These are phyloP conservation scores for Penicillium argentinense DNA, from an alignment of 495 filamentous ascomycete species.

Conservation along the genomic window DNA sequence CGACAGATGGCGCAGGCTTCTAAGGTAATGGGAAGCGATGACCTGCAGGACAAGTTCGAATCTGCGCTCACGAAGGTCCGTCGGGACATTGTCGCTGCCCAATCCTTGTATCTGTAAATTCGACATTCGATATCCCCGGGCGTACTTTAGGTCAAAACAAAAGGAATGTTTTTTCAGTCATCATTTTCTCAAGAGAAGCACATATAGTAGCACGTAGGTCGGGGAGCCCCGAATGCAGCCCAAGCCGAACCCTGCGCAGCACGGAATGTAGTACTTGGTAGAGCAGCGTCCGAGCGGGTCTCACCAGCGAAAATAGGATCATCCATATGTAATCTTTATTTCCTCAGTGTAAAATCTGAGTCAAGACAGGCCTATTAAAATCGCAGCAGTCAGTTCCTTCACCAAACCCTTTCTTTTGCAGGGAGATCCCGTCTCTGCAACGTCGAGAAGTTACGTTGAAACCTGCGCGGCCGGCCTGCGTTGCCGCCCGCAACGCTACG, in stretches of 20 bases:
- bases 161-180: background rate
- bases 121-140: conserved; percentile 12
- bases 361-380: no score
- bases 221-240: no score
- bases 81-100: conserved; percentile 90
- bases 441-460: conserved; percentile 23
- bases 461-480: conserved; percentile 33
- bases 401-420: background rate
- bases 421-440: conserved; percentile 28
- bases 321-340: no score
- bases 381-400: conserved; percentile 1
- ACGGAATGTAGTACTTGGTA: no score
- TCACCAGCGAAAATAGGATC: no score
- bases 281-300: no score
- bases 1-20: conserved; percentile 95
- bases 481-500: conserved; percentile 46
- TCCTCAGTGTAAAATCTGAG: no score
- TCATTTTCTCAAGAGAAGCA: background rate
- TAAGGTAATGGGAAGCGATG: conserved; percentile 97
- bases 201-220: background rate
- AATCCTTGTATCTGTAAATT: conserved; percentile 79
- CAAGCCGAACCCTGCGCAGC: no score
- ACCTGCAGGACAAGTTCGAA: conserved; percentile 88
- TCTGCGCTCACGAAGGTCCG: conserved; percentile 76
- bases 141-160: background rate